Conservation (phyloP, 2,329 filamentous ascomycete genomes). For the Penicillium sp. region DNA sequence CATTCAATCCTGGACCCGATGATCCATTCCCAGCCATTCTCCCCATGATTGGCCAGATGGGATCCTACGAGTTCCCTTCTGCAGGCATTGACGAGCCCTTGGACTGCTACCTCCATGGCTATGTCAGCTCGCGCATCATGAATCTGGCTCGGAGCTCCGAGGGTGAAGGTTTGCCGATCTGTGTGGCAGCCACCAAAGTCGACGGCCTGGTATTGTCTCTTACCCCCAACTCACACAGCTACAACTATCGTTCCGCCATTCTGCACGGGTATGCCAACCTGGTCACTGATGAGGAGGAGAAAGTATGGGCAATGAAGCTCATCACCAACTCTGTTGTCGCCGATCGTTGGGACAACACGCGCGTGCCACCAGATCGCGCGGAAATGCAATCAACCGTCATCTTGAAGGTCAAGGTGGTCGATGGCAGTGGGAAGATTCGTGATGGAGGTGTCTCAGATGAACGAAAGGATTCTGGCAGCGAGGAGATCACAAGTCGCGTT, state of each 20-base stretch:
- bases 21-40: constrained; percentile 70
- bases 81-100: constrained; percentile 58
- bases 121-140: constrained; percentile 72
- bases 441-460: constrained; percentile 60
- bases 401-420: constrained; percentile 60
- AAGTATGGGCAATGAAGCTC: constrained; percentile 68
- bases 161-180: constrained; percentile 59
- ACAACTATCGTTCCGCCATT: constrained; percentile 78
- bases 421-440: constrained; percentile 70
- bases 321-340: constrained; percentile 71
- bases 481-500: constrained; percentile 44
- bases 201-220: constrained; percentile 76
- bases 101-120: constrained; percentile 78
- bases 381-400: constrained; percentile 73
- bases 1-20: constrained; percentile 58
- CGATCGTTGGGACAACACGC: constrained; percentile 61
- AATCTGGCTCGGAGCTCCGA: constrained; percentile 50
- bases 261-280: constrained; percentile 67
- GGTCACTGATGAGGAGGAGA: constrained; percentile 64
- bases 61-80: constrained; percentile 60
- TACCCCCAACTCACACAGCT: constrained; percentile 73
- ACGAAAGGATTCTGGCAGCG: constrained; percentile 46
- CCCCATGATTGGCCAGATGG: constrained; percentile 82
- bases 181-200: constrained; percentile 65
- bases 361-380: constrained; percentile 63